Percentiles rank a stretch among this genome's conserved stretches.
Conservation (phyloP, 805 yeast species). For the Candida easanensis region DNA sequence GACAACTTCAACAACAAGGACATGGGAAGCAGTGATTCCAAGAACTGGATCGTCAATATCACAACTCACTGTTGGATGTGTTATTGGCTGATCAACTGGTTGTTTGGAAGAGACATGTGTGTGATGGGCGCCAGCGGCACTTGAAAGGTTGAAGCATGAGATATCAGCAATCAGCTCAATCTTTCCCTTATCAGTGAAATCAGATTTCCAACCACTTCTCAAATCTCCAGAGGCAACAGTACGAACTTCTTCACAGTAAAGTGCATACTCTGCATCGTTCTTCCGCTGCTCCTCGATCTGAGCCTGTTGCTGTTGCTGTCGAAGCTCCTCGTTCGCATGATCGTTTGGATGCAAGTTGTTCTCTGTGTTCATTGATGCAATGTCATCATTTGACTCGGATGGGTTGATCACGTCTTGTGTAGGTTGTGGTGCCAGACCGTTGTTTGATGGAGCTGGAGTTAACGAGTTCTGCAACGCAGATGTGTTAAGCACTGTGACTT, state of each 20-base stretch:
- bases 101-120: constrained; percentile 42
- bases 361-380: constrained; percentile 6
- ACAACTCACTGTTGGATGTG: constrained; percentile 57
- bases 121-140: constrained; percentile 47
- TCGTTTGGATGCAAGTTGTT: constrained; percentile 29
- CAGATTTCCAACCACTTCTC: constrained; percentile 94
- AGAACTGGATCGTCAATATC: constrained; percentile 79
- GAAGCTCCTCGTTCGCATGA: constrained; percentile 32
- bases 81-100: constrained; percentile 26
- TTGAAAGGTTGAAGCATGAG: constrained; percentile 53
- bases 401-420: constrained; percentile 6
- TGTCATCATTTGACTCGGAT: constrained; percentile 12
- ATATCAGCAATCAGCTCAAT: constrained; percentile 78
- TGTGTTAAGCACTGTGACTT: constrained; percentile 31
- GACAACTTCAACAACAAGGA: constrained; percentile 80
- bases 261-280: constrained; percentile 32
- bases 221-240: constrained; percentile 76
- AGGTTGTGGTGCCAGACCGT: constrained; percentile 9
- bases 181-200: constrained; percentile 72
- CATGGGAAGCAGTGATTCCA: constrained; percentile 76
- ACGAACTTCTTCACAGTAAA: constrained; percentile 71
- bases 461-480: constrained; percentile 3
- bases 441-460: constrained; percentile 20
- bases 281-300: constrained; percentile 26
- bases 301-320: constrained; percentile 22